These are phyloP conservation scores for Primulina huaijiensis DNA, from an alignment of 257 asterid genomes.

Conservation along the genomic window DNA sequence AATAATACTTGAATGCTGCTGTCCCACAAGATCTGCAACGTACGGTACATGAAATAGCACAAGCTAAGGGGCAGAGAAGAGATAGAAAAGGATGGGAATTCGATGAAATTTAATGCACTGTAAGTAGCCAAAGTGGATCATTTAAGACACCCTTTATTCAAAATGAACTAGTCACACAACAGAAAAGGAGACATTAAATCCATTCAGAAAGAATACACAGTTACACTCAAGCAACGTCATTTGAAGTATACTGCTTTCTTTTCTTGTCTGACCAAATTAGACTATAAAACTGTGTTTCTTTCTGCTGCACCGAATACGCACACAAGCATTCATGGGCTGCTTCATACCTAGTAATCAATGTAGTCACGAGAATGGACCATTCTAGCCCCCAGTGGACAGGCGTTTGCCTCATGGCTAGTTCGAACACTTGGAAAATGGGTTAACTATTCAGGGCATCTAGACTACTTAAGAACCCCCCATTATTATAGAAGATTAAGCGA, in stretches of 20 bases:
- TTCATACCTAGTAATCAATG: slow-evolving; percentile 25
- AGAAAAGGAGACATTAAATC: slow-evolving; percentile 24
- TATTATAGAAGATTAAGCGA: slow-evolving; percentile 6
- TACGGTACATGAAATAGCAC: slow-evolving; percentile 36
- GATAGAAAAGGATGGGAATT: slow-evolving; percentile 40
- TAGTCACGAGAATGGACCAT: slow-evolving; percentile 36
- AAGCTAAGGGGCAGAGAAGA: slow-evolving; percentile 22
- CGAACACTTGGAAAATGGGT: slow-evolving; percentile 37
- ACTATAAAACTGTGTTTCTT: slow-evolving; percentile 2
- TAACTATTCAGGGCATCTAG: slow-evolving; percentile 33
- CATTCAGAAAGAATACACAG: slow-evolving; percentile 26
- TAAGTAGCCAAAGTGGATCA: slow-evolving; percentile 19
- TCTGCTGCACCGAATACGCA: slow-evolving; percentile 20
- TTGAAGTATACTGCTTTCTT: background rate
- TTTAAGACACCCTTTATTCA: slow-evolving; percentile 21
- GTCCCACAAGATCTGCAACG: slow-evolving; percentile 55
- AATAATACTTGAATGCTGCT: too few relatives aligned
- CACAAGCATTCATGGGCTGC: slow-evolving; percentile 29
- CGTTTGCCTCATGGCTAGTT: slow-evolving; percentile 23
- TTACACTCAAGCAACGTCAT: background rate
- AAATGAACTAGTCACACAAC: slow-evolving; percentile 25
- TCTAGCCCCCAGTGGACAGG: slow-evolving; percentile 19
- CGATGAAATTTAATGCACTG: slow-evolving; percentile 51
- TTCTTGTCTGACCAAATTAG: slow-evolving; percentile 17
- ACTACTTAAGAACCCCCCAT: slow-evolving; percentile 27